Conservation (phyloP, 1,284 basidiomycete species). For the Agaricales sp. region DNA sequence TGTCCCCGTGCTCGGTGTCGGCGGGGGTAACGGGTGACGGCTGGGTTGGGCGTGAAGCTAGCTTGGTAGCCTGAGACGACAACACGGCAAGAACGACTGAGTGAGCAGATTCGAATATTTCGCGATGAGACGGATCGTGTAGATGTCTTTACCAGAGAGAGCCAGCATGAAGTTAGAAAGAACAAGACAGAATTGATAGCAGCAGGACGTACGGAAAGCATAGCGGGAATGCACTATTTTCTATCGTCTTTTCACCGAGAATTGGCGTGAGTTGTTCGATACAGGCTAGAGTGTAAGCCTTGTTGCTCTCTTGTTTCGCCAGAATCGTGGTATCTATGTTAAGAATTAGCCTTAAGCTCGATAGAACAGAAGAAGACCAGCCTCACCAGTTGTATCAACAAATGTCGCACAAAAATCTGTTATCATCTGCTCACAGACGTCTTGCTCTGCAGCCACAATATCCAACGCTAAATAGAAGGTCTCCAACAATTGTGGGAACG, state of each 20-base stretch:
- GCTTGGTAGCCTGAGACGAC: conserved; percentile 40
- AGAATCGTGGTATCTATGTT: conserved; percentile 2
- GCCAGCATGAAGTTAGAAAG: conserved; percentile 3
- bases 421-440: conserved; percentile 31
- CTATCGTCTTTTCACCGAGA: conserved; percentile 36
- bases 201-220: conserved; percentile 44
- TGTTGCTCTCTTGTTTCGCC: conserved; percentile 35
- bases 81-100: conserved; percentile 64
- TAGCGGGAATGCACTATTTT: conserved; percentile 40
- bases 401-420: conserved; percentile 25
- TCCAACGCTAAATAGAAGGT: conserved; percentile 66
- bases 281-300: conserved; percentile 51
- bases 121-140: conserved; percentile 43
- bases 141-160: conserved; percentile 39
- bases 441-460: conserved; percentile 38
- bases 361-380: conserved; percentile 2
- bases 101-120: conserved; percentile 66
- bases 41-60: conserved; percentile 12
- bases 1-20: conserved; percentile 9
- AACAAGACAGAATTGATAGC: conserved; percentile 7
- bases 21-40: conserved; percentile 3
- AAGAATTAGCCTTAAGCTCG: not conserved
- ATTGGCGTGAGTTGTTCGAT: conserved; percentile 62
- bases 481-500: conserved; percentile 57
- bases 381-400: conserved; percentile 13